Percentiles rank a stretch among this genome's conserved stretches.
Conservation (phyloP, 2,329 filamentous ascomycete species). For the Fusarium mexicanum region DNA sequence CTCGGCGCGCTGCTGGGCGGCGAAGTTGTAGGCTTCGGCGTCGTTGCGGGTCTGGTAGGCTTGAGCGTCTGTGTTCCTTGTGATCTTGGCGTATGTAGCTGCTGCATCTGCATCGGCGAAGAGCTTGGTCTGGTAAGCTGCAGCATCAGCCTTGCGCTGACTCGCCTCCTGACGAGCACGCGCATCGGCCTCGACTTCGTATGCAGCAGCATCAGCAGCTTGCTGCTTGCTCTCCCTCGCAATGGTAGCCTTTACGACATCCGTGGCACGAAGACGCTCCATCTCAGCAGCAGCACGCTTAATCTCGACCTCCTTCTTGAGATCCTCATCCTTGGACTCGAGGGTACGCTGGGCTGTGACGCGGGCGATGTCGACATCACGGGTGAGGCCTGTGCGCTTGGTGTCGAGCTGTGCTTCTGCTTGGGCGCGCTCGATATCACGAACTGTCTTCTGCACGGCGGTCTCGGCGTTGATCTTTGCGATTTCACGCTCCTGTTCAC, state of each 20-base stretch:
- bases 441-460: slow-evolving; percentile 83
- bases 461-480: slow-evolving; percentile 90
- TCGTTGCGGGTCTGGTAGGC: slow-evolving; percentile 61
- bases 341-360: slow-evolving; percentile 78
- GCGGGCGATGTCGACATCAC: slow-evolving; percentile 78
- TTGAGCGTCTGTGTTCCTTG: slow-evolving; percentile 62
- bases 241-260: slow-evolving; percentile 82
- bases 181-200: slow-evolving; percentile 72
- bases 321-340: slow-evolving; percentile 80
- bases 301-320: slow-evolving; percentile 80
- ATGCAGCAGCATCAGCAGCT: slow-evolving; percentile 71
- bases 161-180: slow-evolving; percentile 63
- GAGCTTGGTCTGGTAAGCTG: slow-evolving; percentile 59
- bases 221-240: slow-evolving; percentile 74
- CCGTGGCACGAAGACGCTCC: slow-evolving; percentile 79
- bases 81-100: slow-evolving; percentile 60
- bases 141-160: slow-evolving; percentile 63
- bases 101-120: slow-evolving; percentile 56
- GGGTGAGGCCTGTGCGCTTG: slow-evolving; percentile 75
- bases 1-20: slow-evolving; percentile 62
- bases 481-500: slow-evolving; percentile 84
- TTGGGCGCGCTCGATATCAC: slow-evolving; percentile 81
- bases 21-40: slow-evolving; percentile 52
- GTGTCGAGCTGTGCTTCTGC: slow-evolving; percentile 82
- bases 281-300: slow-evolving; percentile 83